phyloP scores from a whole-genome alignment of 176 grass and related monocot genomes.

The Eragrostis curvula region DNA sequence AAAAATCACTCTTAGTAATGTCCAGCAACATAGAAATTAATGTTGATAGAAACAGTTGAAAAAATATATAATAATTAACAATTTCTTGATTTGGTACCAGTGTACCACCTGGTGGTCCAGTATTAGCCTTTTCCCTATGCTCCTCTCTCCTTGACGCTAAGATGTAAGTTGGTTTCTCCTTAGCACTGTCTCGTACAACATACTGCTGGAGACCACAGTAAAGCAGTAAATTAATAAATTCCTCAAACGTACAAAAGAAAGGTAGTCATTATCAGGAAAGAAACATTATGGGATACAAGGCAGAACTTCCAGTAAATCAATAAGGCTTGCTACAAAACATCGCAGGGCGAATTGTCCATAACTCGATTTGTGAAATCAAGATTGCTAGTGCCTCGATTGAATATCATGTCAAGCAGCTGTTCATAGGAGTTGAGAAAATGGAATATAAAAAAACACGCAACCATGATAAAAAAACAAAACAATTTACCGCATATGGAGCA shows the following conservation, averaged over 20 bases:
- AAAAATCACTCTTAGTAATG: constrained; percentile 4
- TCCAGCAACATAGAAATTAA: background rate
- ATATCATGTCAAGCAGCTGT: background rate
- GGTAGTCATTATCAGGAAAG: background rate
- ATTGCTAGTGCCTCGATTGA: background rate
- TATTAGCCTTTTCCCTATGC: constrained; percentile 57
- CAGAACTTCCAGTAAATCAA: background rate
- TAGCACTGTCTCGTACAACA: constrained; percentile 70
- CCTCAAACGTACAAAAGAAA: constrained; percentile 15
- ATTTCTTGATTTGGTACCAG: constrained; percentile 43
- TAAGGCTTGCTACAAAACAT: constrained; percentile 21
- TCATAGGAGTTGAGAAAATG: background rate
- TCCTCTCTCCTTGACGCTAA: constrained; percentile 85
- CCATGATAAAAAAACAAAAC: background rate
- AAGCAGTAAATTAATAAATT: constrained; percentile 32
- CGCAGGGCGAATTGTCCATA: background rate
- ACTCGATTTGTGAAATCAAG: background rate
- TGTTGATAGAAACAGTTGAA: constrained; percentile 24
- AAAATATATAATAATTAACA: constrained; percentile 30
- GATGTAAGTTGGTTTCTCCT: constrained; percentile 87
- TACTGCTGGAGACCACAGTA: constrained; percentile 55
- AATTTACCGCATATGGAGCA: background rate
- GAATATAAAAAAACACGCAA: background rate
- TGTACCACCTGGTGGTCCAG: constrained; percentile 52
- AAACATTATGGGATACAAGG: constrained; percentile 3